Base-by-base conservation (phyloP, 495 filamentous ascomycete species). In the Penicillium subrubescens region DNA sequence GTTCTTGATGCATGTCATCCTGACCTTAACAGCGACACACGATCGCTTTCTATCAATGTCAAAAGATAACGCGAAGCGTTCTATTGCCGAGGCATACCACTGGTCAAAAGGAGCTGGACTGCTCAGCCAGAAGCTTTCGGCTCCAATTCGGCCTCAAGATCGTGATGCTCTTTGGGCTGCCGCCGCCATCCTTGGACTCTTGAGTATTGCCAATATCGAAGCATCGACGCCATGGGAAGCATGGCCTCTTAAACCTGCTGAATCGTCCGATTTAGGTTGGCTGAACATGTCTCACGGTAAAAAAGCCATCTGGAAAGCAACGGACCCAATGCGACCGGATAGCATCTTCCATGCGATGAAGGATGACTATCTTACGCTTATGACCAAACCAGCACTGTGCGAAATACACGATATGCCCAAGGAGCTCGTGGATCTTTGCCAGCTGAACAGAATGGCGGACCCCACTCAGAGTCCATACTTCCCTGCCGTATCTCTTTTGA, bases 141-240 rank as follows among this genome's bases (percentile, higher is more conserved):
- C 56, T 11, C 70, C 72, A 8, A 75, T 79, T 17, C 21, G 64
- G 12, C 60, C 68, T 6, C 62, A 71, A 35, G 78, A 81, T 25
- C 70, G 69, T 27, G 80, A 82, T 67, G 60, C 79, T n/a, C 62
- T 82, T 23, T 80, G 74, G 75, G 78, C 67, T n/a, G 74, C 77
- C 46, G 78, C 77, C 1, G 73, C 76, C 10, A 69, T 76, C 58
- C 62, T 81, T n/a, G 75, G 72, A 12, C 61, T 77, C 5, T 52
- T 79, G 2, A 66, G 67, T 54, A 69, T 81, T 48, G 65, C 75
- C 29, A 64, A 69, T 12, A 57, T 74, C 35, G 76, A 81, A 44
- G 70, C 68, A n/a, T 55, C 67, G 17, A 63, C 46, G 1, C 62
- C 67, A 1, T 12, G n/a, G 19, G 57, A 79, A 64, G 67, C 73